Evolutionary conservation across 2,329 filamentous ascomycete species (phyloP).

Genomic region (Mariannaea sp.): DNA sequence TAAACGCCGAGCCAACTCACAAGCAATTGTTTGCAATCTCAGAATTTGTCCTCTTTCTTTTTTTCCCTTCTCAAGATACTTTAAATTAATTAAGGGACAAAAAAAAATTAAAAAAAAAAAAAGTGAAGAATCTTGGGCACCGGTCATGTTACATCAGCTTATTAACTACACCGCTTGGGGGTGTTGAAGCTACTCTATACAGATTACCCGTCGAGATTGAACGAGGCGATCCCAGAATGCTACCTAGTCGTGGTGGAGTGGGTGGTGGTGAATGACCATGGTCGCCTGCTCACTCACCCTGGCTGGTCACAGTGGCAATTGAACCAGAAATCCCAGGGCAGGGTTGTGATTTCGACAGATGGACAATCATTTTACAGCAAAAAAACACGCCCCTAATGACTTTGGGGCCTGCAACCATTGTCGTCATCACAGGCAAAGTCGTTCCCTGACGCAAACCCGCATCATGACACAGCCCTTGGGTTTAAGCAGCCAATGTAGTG

Average conservation of each 20-base stretch:
- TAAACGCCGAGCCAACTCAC: too few relatives aligned
- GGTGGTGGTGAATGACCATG: conserved; percentile 1
- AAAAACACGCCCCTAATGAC: not conserved
- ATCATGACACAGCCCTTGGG: conserved; percentile 3
- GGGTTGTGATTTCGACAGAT: too few relatives aligned
- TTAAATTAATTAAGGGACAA: too few relatives aligned
- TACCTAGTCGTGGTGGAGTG: not conserved
- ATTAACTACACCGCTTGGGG: too few relatives aligned
- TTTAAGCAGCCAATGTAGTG: not conserved
- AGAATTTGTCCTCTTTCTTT: too few relatives aligned
- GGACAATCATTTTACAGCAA: not conserved
- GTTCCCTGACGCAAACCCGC: not conserved
- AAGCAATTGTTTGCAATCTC: too few relatives aligned
- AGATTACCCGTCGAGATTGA: not conserved
- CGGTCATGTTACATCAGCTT: too few relatives aligned
- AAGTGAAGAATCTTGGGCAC: too few relatives aligned
- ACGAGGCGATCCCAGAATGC: not conserved
- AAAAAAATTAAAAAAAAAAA: too few relatives aligned
- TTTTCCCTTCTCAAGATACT: too few relatives aligned
- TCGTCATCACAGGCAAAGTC: not conserved
- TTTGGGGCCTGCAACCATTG: not conserved
- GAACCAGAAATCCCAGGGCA: too few relatives aligned
- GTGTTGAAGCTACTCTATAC: too few relatives aligned
- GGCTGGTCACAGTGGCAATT: not conserved
- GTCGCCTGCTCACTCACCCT: conserved; percentile 5